These are phyloP conservation scores for Scheffersomyces segobiensis DNA, from an alignment of 1,139 yeast genomes.

Conservation along the genomic window DNA sequence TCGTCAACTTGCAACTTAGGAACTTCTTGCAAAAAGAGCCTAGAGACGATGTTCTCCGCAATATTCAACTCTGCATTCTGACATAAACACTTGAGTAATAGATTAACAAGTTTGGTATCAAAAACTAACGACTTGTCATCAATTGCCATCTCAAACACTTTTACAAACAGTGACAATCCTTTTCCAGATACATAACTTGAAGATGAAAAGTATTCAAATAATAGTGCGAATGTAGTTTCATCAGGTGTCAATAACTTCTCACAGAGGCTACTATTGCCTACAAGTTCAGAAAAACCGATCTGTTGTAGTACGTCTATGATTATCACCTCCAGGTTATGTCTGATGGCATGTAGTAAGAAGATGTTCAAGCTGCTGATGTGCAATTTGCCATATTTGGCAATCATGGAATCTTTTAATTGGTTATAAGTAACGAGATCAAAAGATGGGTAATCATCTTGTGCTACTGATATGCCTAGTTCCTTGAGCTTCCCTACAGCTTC, in stretches of 20 bases:
- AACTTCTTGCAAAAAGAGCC: slow-evolving; percentile 4
- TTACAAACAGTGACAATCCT: not conserved
- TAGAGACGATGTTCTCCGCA: slow-evolving; percentile 12
- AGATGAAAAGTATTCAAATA: slow-evolving; percentile 5
- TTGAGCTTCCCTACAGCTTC: slow-evolving; percentile 1
- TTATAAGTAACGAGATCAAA: slow-evolving; percentile 23
- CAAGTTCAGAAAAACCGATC: not conserved
- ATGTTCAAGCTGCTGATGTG: slow-evolving; percentile 20
- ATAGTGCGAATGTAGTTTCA: slow-evolving; percentile 6
- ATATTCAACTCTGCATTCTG: slow-evolving; percentile 8
- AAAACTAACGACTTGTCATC: slow-evolving; percentile 3
- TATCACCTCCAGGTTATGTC: slow-evolving; percentile 19
- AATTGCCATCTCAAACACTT: not conserved
- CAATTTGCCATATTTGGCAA: slow-evolving; percentile 2
- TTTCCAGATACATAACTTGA: not conserved
- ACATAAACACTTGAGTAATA: slow-evolving; percentile 15
- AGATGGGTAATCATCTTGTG: slow-evolving; percentile 5
- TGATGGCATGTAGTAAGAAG: slow-evolving; percentile 26
- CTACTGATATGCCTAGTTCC: not conserved
- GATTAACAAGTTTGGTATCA: slow-evolving; percentile 21
- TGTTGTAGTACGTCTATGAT: slow-evolving; percentile 8
- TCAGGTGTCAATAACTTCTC: not conserved
- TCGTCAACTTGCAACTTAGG: slow-evolving; percentile 5
- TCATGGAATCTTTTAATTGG: slow-evolving; percentile 10
- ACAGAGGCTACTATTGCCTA: not conserved